These are phyloP conservation scores for Aspergillus sp. DNA, from an alignment of 2,329 filamentous ascomycete genomes.

Conservation along the genomic window DNA sequence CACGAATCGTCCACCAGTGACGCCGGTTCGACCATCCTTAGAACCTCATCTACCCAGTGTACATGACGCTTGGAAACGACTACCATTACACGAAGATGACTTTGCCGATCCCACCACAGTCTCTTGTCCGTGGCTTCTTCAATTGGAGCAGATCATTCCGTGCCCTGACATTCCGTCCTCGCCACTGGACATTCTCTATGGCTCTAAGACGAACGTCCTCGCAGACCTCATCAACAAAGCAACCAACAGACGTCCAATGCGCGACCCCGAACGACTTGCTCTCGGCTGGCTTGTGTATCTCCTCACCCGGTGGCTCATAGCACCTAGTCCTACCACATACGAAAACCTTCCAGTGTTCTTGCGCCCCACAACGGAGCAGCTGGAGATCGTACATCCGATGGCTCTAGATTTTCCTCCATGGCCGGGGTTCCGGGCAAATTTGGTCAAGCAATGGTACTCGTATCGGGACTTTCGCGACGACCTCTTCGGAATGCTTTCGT, in stretches of 20 bases:
- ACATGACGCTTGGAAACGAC: too few species aligned
- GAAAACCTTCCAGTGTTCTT: neutral
- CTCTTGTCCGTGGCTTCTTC: neutral
- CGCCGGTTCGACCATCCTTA: too few species aligned
- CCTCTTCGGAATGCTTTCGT: neutral
- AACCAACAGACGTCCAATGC: neutral
- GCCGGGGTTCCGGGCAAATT: neutral
- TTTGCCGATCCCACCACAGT: neutral
- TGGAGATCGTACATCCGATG: neutral
- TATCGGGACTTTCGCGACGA: neutral
- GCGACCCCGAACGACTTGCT: constrained; percentile 7
- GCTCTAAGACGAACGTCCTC: constrained; percentile 5
- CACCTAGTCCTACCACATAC: neutral
- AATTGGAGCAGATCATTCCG: neutral
- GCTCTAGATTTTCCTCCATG: neutral
- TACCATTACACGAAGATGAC: neutral
- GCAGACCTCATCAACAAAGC: constrained; percentile 4
- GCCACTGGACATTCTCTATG: constrained; percentile 6
- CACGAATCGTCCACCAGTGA: too few species aligned
- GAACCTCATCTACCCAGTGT: too few species aligned
- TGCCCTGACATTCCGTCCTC: neutral
- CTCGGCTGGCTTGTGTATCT: constrained; percentile 5
- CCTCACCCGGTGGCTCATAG: constrained; percentile 5
- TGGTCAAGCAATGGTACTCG: neutral
- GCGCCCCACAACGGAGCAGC: neutral